Base-by-base conservation (phyloP, 1,284 basidiomycete genomes). In the Exobasidium cylindrosporum region DNA sequence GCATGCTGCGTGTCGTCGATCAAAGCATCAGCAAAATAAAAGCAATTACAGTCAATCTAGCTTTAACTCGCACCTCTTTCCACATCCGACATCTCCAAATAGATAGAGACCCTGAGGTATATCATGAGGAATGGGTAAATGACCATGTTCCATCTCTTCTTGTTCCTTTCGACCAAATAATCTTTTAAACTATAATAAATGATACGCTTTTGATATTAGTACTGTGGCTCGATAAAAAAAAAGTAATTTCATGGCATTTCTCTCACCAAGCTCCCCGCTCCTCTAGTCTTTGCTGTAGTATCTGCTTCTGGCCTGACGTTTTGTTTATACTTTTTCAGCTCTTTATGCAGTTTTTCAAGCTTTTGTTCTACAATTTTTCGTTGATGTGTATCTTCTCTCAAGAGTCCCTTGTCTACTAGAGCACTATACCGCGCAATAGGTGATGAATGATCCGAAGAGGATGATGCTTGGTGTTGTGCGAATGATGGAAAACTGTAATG, bases 51-150 rank as follows among this genome's bases (percentile, higher is more conserved):
- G n/a, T n/a, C n/a, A n/a, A n/a, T n/a, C n/a, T n/a, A n/a, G n/a
- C n/a, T n/a, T n/a, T n/a, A n/a, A n/a, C n/a, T n/a, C n/a, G 54
- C 50, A 64, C 62, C 46, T 73, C 59, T 84, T 84, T 26, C 96
- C 95, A 3, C 94, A 97, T 0, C 95, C 95, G 60, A 98, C 96
- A 69, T 93, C 91, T 43, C 96, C 96, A 79, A 91, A 93, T n/a
- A 99, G 87, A 81, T 99, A 98, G 26, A 98, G 84, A 11, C 94
- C 92, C 70, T 89, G 89, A 0, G 94, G 95, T 1, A 86, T 84
- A 54, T 85, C 79, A 23, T 83, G 82, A 1, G 85, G 85, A 10
- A 62, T 55, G 13, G 54, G 32, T 4, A 54, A n/a, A 21, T 54
- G 26, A 14, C 61, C 57, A 11, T 66, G 66, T 3, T 56, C 40